Evolutionary conservation across 2,329 filamentous ascomycete species (phyloP).

Genomic region (Aspergillus cejpii): DNA sequence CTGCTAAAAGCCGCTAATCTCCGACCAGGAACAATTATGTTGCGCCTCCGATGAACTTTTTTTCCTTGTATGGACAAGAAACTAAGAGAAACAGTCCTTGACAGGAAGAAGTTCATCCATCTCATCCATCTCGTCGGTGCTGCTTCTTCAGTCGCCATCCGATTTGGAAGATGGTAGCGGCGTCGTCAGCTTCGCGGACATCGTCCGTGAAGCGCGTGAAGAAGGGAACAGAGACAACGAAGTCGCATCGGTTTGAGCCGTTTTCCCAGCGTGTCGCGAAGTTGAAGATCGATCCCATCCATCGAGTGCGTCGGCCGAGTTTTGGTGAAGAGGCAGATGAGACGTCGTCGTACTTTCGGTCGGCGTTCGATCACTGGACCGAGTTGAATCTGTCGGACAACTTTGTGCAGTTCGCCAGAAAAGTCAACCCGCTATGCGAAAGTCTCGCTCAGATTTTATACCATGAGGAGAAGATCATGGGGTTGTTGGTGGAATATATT

Average conservation of each 20-base stretch:
- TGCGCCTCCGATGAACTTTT: conserved; percentile 35
- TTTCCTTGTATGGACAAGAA: conserved; percentile 20
- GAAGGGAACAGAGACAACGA: conserved; percentile 64
- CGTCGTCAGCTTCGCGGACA: conserved; percentile 59
- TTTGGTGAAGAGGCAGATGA: conserved; percentile 70
- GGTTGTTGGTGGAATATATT: conserved; percentile 67
- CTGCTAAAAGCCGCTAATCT: conserved; percentile 18
- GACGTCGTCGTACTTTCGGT: conserved; percentile 79
- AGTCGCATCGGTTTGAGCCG: conserved; percentile 82
- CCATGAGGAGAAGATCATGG: conserved; percentile 80
- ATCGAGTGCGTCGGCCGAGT: conserved; percentile 73
- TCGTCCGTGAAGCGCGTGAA: conserved; percentile 63
- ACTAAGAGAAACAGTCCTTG: conserved; percentile 9
- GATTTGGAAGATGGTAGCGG: conserved; percentile 39
- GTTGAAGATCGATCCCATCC: conserved; percentile 87
- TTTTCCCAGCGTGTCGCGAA: conserved; percentile 87
- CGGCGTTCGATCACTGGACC: conserved; percentile 76
- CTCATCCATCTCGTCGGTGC: conserved; percentile 18
- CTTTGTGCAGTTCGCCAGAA: conserved; percentile 70
- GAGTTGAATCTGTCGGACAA: conserved; percentile 82
- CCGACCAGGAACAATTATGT: conserved; percentile 27
- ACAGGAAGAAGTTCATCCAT: conserved; percentile 8
- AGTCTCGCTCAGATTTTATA: conserved; percentile 88
- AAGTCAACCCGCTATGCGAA: conserved; percentile 72
- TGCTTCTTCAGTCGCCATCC: conserved; percentile 19